Percentiles rank a stretch among this genome's conserved stretches.
These are phyloP conservation scores for Kluyveromyces nonfermentans DNA, from an alignment of 805 yeast genomes.

Conservation along the genomic window DNA sequence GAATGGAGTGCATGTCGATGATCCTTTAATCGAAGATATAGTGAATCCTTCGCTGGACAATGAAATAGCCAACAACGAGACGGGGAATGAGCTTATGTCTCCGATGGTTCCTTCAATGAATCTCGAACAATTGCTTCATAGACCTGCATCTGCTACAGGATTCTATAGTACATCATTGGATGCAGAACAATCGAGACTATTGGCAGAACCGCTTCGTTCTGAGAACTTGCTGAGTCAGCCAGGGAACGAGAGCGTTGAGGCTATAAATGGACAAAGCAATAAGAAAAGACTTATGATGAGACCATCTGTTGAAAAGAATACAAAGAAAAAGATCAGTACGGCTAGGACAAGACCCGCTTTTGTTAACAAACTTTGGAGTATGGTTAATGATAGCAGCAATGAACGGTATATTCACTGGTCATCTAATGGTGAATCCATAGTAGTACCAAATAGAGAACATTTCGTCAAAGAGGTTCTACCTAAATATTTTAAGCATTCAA, in stretches of 20 bases:
- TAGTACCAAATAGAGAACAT: constrained; percentile 69
- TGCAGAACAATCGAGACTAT: background rate
- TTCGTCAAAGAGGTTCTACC: constrained; percentile 84
- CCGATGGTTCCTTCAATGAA: background rate
- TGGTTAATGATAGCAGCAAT: constrained; percentile 80
- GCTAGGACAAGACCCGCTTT: constrained; percentile 74
- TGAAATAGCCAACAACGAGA: background rate
- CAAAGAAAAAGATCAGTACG: constrained; percentile 11
- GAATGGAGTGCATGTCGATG: background rate
- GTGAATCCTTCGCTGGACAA: constrained; percentile 21
- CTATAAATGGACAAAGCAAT: background rate
- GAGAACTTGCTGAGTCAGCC: background rate
- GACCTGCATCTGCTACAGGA: constrained; percentile 1
- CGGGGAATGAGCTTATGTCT: background rate
- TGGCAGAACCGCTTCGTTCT: background rate
- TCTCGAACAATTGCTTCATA: background rate
- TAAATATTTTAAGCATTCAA: constrained; percentile 87
- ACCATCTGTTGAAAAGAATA: background rate
- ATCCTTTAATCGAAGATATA: constrained; percentile 20
- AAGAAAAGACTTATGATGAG: background rate
- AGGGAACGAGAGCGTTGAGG: background rate
- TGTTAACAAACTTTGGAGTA: constrained; percentile 87
- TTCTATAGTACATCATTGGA: background rate
- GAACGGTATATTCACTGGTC: constrained; percentile 72
- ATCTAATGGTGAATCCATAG: constrained; percentile 75